Base-by-base conservation (phyloP, 2,329 filamentous ascomycete species). In the Claviceps paspali region DNA sequence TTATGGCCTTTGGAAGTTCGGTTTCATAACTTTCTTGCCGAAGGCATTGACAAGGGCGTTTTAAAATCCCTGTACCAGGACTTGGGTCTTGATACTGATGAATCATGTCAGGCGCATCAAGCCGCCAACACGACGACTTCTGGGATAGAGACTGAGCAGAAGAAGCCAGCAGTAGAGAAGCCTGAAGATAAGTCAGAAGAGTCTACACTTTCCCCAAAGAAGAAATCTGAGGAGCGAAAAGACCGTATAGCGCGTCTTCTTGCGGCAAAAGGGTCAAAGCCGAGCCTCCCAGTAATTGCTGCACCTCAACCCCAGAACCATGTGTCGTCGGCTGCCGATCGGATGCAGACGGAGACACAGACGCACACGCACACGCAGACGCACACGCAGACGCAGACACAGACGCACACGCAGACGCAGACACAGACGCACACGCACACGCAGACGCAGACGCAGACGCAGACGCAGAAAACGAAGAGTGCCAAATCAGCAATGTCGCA, bases 211-310 rank as follows among this genome's bases (percentile, higher is more conserved):
- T 11, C 29, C 19, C 19, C 31, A 8, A 38, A 46, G n/a, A 50
- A 56, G 28, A 59, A 55, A 43, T 64, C 70, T 6, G 65, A 81
- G 44, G 76, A 82, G 49, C 70, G 82, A 17, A 83, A 82, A 47
- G 81, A 85, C 45, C 74, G 82, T 29, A 83, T 88, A 41, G 81
- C 82, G 4, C 74, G 79, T 34, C 67, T 86, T 38, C 65, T 86
- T 38, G 82, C 82, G n/a, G 76, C 73, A 2, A 86, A 82, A 53
- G 70, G 68, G 36, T 71, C 73, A 24, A 81, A 78, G 24, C 36
- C 49, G 38, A 30, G 48, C 19, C 43, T 47, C 19, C 37, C 52
- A 22, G 14, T 42, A 21, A 38, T 40, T 1, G 33, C 45, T 11
- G 33, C 39, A 17, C 10, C 36, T 18, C 27, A 28, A 41, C 10